phyloP scores from a whole-genome alignment of 2,329 filamentous ascomycete species.

The Elsinoe fawcettii region DNA sequence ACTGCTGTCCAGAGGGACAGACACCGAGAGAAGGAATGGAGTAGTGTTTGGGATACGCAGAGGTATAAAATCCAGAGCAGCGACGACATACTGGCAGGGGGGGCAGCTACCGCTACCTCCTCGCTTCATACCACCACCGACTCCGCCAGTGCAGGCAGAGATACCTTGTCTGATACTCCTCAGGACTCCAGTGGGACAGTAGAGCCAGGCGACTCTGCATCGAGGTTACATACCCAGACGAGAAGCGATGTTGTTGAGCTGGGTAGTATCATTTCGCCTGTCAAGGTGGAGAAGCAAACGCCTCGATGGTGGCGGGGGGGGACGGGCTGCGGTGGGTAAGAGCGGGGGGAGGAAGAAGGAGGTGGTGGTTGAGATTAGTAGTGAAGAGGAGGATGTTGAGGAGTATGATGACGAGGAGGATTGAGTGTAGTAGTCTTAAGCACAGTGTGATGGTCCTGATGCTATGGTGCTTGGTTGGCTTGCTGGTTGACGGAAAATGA shows the following conservation, averaged over 20 bases:
- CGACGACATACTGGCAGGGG: background rate
- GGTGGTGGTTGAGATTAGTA: background rate
- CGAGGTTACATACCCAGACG: background rate
- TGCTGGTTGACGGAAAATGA: too few relatives aligned
- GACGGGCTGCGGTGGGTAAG: background rate
- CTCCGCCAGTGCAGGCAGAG: background rate
- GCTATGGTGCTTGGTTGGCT: too few relatives aligned
- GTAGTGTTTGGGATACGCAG: background rate
- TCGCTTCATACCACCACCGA: background rate
- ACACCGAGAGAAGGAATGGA: slow-evolving; percentile 3
- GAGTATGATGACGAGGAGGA: background rate
- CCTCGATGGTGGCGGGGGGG: background rate
- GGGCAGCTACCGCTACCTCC: background rate
- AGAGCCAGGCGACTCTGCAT: background rate
- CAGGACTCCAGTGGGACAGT: background rate
- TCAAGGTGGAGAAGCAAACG: background rate
- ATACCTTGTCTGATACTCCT: background rate
- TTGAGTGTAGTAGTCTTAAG: too few relatives aligned
- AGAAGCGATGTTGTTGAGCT: background rate
- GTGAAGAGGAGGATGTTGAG: background rate
- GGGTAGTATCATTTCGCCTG: background rate
- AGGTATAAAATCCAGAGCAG: background rate
- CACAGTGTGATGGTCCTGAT: too few relatives aligned
- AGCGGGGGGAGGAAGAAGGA: background rate
- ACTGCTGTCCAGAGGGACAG: background rate